Evolutionary conservation across 1,139 yeast species (phyloP).

Genomic region (Yamadazyma spencermartinsiae): DNA sequence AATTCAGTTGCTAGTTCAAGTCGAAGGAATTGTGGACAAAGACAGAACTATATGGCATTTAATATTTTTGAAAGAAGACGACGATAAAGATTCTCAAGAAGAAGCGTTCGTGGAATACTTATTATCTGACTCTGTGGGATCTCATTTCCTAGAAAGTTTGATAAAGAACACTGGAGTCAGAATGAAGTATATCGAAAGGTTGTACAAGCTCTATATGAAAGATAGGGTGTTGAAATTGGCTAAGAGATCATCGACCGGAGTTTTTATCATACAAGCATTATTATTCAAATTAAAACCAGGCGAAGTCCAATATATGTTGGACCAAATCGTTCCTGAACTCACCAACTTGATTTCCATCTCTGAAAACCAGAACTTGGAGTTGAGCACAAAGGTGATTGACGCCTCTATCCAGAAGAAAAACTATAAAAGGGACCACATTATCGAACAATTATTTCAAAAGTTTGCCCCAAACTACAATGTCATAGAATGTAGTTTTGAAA

Average conservation of each 20-base stretch:
- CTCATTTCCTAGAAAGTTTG: conserved; percentile 80
- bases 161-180: conserved; percentile 64
- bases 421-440: conserved; percentile 66
- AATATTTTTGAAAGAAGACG: conserved; percentile 44
- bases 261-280: conserved; percentile 74
- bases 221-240: conserved; percentile 72
- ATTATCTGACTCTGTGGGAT: conserved; percentile 84
- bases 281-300: conserved; percentile 59
- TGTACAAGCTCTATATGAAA: conserved; percentile 71
- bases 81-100: conserved; percentile 61
- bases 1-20: conserved; percentile 71
- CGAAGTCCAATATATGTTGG: conserved; percentile 64
- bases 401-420: conserved; percentile 61
- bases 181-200: conserved; percentile 64
- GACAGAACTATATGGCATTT: conserved; percentile 68
- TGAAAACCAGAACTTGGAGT: conserved; percentile 61
- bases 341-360: conserved; percentile 54
- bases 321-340: conserved; percentile 67
- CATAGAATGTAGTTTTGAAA: conserved; percentile 20
- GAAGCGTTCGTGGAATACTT: conserved; percentile 83
- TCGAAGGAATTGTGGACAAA: conserved; percentile 79
- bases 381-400: conserved; percentile 67
- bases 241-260: conserved; percentile 78
- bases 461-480: conserved; percentile 52
- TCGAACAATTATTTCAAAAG: conserved; percentile 57